Evolutionary conservation across 148 eudicot species (phyloP), one percentile per base, ranked within the genome.

Genomic region (Persicaria tinctoria): DNA sequence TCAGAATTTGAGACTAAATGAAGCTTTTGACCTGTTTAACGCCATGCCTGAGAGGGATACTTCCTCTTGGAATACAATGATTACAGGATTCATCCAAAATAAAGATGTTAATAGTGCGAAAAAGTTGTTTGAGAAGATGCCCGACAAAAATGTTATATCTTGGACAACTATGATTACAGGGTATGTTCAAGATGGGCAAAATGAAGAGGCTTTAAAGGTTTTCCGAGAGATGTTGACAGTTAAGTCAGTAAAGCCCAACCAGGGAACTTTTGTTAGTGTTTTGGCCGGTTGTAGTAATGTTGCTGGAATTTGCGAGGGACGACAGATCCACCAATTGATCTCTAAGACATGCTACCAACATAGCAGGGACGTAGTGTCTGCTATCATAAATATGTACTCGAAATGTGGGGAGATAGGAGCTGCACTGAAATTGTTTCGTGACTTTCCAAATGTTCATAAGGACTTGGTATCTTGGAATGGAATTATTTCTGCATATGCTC

Each of bases 131-230:
- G 50, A 73, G 38, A 68, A 79, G 11, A 82, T 82, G 79, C 77
- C 79, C 0, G 1, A 41, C 6, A 79, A 76, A 51, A 76, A 82
- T 68, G 85, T 80, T 10, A 74, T 83, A 59, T 83, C 83, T 51
- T 83, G 85, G 85, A 76, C 85, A 17, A 23, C 80, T 13, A 77
- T 83, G 80, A 77, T 83, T 54, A 76, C 71, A 20, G 85, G 85
- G n/a, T 78, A 50, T 46, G 68, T 73, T 59, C 81, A 66, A 46
- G 72, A 75, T 20, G 82, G 70, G 20, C 66, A 75, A 76, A 80
- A 59, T 51, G 86, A 83, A 66, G 82, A 79, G 60, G 85, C 83
- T 5, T 77, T 83, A 70, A 77, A 38, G 71, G 13, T 63, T 5
- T 77, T 79, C 74, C 62, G 16, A 46, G 45, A 20, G 0, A 83